phyloP scores from a whole-genome alignment of 331 rosid genomes.

The Phaseolus coccineus region DNA sequence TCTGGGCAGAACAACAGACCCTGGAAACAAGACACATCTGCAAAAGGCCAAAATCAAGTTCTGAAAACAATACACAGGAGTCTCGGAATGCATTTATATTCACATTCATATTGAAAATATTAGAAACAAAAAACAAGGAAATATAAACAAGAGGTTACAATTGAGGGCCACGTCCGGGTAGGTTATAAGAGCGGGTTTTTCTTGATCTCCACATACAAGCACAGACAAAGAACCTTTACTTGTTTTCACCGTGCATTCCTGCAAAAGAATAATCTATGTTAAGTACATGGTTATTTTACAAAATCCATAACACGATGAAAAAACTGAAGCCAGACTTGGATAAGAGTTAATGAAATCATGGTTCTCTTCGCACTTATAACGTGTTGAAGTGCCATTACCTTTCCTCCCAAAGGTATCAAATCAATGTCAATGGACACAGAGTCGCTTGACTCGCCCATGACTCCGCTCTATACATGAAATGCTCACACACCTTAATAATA shows the following conservation, averaged over 20 bases:
- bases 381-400: constrained; percentile 41
- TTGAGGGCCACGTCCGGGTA: constrained; percentile 91
- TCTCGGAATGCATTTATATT: neutral
- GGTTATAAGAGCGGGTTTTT: constrained; percentile 83
- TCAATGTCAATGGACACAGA: constrained; percentile 82
- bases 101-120: neutral
- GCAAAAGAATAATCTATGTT: constrained; percentile 34
- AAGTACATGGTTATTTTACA: neutral
- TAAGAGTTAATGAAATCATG: neutral
- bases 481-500: constrained; percentile 16
- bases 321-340: neutral
- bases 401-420: constrained; percentile 77
- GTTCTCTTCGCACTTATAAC: neutral
- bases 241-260: constrained; percentile 83
- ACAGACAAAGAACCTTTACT: constrained; percentile 82
- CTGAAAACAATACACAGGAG: neutral
- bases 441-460: constrained; percentile 78
- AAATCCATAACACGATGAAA: neutral
- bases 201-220: constrained; percentile 86
- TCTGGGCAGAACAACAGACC: constrained; percentile 81
- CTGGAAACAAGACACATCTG: constrained; percentile 87
- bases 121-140: neutral
- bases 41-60: constrained; percentile 34
- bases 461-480: constrained; percentile 39
- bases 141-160: constrained; percentile 53